Base-by-base conservation (phyloP, 306 rosid species). In the Dicorynia guianensis region DNA sequence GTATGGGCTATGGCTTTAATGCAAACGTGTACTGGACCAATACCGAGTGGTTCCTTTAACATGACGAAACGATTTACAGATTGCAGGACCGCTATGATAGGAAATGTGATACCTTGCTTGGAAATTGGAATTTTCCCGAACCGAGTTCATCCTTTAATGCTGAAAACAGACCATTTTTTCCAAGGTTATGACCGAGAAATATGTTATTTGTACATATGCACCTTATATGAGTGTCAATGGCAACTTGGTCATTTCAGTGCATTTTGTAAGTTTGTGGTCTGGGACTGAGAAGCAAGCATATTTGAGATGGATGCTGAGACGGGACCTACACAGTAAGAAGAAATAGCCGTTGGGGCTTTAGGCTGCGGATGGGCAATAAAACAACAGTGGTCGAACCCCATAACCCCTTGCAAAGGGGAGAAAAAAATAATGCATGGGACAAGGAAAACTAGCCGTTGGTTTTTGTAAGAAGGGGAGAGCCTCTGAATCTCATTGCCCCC, bases 301-400 rank as follows among this genome's bases (percentile, higher is more conserved):
- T 60, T 60, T 58, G 60, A 39, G 81, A 7, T 54, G 19, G 50
- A 46, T 49, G 46, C 46, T 40, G 64, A n/a, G 8, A 53, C n/a
- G 77, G 86, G 85, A n/a, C 84, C 88, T 67, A 63, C 65, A 61
- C 13, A 42, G n/a, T 61, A 54, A 65, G 76, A 61, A 69, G 73
- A 79, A 80, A 70, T 85, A 90, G 92, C 92, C 92, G 95, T 89
- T 89, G 85, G 72, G 69, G 70, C 84, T 79, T 87, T 49, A 83
- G 79, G 82, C 54, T 72, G 87, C 74, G 78, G 78, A 42, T 72
- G 76, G 36, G 83, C 79, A 83, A 72, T 69, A 69, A 90, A 81
- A 69, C 66, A 64, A 67, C 75, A 42, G 74, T 39, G 70, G 42
- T 63, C 38, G 71, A 70, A 46, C 73, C 77, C 77, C 82, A 56